Evolutionary conservation across 441 rosid species (phyloP).

Genomic region (Viola pubescens): DNA sequence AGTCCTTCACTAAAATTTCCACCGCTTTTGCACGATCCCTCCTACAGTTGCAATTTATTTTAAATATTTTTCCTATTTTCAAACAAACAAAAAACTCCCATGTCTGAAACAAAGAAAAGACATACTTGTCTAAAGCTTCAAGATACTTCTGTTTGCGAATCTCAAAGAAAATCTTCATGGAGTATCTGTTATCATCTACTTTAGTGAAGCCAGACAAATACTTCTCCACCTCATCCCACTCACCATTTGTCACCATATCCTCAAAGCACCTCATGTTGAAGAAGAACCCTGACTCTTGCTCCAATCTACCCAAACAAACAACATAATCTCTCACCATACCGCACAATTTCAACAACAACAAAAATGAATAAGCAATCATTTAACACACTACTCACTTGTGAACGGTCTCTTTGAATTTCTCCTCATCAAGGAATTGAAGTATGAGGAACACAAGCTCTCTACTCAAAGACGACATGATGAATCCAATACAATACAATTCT

Average conservation of each 20-base stretch:
- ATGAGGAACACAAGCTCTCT: constrained; percentile 75
- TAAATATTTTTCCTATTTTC: neutral
- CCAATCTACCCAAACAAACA: constrained; percentile 35
- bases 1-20: constrained; percentile 69
- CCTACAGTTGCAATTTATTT: constrained; percentile 28
- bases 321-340: neutral
- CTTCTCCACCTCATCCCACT: constrained; percentile 88
- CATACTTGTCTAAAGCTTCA: constrained; percentile 70
- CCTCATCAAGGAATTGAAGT: constrained; percentile 82
- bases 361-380: neutral
- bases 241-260: constrained; percentile 76
- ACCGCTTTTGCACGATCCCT: constrained; percentile 67
- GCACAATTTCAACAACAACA: neutral
- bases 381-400: constrained; percentile 37
- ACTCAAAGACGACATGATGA: constrained; percentile 58
- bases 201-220: constrained; percentile 76
- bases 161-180: constrained; percentile 86
- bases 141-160: constrained; percentile 80
- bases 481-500: neutral
- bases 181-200: constrained; percentile 75
- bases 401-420: constrained; percentile 68
- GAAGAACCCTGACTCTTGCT: constrained; percentile 77
- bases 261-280: constrained; percentile 73
- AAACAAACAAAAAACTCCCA: too few relatives aligned
- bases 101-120: neutral